phyloP scores from a whole-genome alignment of 1,284 basidiomycete genomes.

The Chalciporus sp. region DNA sequence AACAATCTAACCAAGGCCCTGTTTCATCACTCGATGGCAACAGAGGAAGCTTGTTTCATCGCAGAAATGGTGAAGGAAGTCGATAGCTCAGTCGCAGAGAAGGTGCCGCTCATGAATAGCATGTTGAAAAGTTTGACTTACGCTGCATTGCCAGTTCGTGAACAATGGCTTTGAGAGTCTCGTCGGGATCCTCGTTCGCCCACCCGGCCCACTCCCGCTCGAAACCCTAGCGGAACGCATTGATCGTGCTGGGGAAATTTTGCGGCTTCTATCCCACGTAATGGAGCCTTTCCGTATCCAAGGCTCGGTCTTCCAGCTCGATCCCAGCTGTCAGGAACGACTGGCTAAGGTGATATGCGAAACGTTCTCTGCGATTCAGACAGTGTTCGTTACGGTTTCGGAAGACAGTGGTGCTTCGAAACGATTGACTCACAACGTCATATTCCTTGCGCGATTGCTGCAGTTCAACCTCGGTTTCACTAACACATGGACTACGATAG shows the following conservation, averaged over 20 bases:
- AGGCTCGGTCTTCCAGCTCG: constrained; percentile 47
- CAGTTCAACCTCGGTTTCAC: constrained; percentile 75
- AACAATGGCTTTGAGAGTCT: constrained; percentile 73
- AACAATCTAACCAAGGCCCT: constrained; percentile 65
- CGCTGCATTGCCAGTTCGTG: constrained; percentile 55
- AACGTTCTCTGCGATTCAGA: constrained; percentile 47
- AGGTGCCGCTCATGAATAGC: constrained; percentile 43
- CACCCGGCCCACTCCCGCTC: constrained; percentile 29
- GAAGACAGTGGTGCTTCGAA: constrained; percentile 12
- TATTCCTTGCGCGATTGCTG: constrained; percentile 63
- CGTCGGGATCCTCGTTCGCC: constrained; percentile 52
- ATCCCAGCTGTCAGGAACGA: constrained; percentile 54
- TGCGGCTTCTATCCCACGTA: constrained; percentile 69
- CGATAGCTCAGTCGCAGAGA: constrained; percentile 61
- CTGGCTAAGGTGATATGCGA: constrained; percentile 51
- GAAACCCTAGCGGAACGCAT: constrained; percentile 43
- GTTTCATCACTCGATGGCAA: constrained; percentile 69
- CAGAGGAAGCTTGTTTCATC: constrained; percentile 78
- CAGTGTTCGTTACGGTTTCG: constrained; percentile 33
- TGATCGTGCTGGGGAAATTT: constrained; percentile 63
- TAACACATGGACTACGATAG: constrained; percentile 55
- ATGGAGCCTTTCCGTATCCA: constrained; percentile 62
- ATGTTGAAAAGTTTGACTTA: background rate
- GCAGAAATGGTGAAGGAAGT: constrained; percentile 76
- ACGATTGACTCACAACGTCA: constrained; percentile 36